Conservation (phyloP, 2,329 filamentous ascomycete species). For the Coleophoma cylindrospora region DNA sequence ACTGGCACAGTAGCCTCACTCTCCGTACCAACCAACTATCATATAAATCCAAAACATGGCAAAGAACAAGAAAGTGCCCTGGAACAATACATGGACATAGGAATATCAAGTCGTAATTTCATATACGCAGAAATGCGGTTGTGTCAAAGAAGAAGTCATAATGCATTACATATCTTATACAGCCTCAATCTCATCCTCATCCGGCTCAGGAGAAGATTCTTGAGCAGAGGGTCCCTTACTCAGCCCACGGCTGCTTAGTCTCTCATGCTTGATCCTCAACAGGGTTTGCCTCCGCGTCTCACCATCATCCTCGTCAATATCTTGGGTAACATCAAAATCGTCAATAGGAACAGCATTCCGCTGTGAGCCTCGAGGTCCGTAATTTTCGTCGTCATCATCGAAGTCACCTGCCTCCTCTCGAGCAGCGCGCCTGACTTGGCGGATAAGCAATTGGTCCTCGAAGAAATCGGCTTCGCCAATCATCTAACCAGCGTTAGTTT, state of each 20-base stretch:
- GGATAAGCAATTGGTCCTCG: conserved; percentile 49
- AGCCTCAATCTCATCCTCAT: conserved; percentile 23
- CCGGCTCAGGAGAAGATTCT: conserved; percentile 2
- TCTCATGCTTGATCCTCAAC: conserved; percentile 2
- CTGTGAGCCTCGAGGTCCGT: conserved; percentile 14
- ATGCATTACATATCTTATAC: conserved; percentile 21
- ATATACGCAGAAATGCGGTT: too few relatives aligned
- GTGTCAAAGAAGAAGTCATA: too few relatives aligned
- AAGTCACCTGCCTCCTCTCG: conserved; percentile 36
- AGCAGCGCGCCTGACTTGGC: conserved; percentile 51
- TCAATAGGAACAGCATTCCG: conserved; percentile 10
- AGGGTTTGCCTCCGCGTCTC: background rate
- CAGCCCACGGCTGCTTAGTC: conserved; percentile 8
- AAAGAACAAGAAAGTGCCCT: too few relatives aligned
- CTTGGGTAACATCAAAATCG: conserved; percentile 6
- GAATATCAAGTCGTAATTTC: too few relatives aligned
- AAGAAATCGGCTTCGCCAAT: conserved; percentile 48
- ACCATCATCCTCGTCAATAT: conserved; percentile 7
- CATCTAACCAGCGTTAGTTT: conserved; percentile 29
- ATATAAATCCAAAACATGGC: too few relatives aligned
- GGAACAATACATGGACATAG: too few relatives aligned
- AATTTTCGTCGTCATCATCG: conserved; percentile 31
- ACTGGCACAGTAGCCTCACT: too few relatives aligned
- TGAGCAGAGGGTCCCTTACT: conserved; percentile 4
- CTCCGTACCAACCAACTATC: too few relatives aligned